phyloP scores from a whole-genome alignment of 345 rosid species.

The Microcos paniculata region DNA sequence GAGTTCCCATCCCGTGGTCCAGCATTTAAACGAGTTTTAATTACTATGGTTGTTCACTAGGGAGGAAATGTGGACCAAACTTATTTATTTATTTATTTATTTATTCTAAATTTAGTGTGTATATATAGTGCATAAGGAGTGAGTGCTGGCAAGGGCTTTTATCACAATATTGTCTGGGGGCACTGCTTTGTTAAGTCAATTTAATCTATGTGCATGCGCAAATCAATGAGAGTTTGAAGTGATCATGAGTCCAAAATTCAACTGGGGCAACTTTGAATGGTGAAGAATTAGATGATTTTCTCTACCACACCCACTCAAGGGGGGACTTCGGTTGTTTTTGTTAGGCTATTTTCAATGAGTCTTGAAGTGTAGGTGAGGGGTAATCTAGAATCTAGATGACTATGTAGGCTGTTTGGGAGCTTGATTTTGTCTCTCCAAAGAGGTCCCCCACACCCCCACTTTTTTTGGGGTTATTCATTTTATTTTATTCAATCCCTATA shows the following conservation, averaged over 20 bases:
- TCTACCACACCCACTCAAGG: neutral
- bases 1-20: neutral
- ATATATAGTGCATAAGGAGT: no score
- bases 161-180: neutral
- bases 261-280: constrained; percentile 5
- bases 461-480: neutral
- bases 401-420: constrained; percentile 3
- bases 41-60: neutral
- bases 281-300: neutral
- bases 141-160: neutral
- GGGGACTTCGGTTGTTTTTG: neutral
- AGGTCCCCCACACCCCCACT: neutral
- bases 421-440: neutral
- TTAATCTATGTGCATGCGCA: constrained; percentile 4
- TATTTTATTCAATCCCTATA: neutral
- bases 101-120: neutral
- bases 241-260: neutral
- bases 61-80: neutral
- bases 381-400: neutral
- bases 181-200: constrained; percentile 10
- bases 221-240: neutral
- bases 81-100: neutral
- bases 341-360: neutral
- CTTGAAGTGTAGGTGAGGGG: constrained; percentile 2
- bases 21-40: neutral